Evolutionary conservation across 1,284 basidiomycete genomes (phyloP).

Genomic region (Ustilago shanxiensis): DNA sequence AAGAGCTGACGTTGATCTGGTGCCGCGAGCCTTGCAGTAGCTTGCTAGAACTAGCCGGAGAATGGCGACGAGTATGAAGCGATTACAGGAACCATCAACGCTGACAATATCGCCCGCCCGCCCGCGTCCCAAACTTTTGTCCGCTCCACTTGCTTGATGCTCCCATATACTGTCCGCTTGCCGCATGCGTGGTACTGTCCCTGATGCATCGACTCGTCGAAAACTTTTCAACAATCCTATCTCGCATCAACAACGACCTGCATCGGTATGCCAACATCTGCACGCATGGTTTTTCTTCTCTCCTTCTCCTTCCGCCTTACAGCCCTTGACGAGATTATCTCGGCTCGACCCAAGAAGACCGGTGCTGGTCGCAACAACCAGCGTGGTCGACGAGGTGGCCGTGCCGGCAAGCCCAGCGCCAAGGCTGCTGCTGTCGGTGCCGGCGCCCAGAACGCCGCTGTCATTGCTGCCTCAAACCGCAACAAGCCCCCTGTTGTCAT

Average conservation of each 20-base stretch:
- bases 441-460: constrained; percentile 57
- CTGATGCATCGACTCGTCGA: not conserved
- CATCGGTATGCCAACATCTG: not conserved
- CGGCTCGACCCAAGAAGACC: constrained; percentile 60
- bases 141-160: not conserved
- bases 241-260: not conserved
- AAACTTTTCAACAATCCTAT: not conserved
- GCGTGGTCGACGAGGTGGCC: constrained; percentile 43
- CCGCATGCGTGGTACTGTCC: not conserved
- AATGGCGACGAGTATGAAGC: not conserved
- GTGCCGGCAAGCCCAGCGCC: constrained; percentile 54
- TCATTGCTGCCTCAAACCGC: constrained; percentile 64
- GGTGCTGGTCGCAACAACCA: constrained; percentile 43
- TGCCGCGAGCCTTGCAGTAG: not conserved
- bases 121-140: constrained; percentile 2
- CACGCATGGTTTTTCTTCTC: not conserved
- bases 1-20: not conserved
- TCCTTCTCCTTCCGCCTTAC: constrained; percentile 16
- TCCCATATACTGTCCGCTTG: not conserved
- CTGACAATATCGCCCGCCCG: constrained; percentile 1
- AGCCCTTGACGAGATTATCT: constrained; percentile 69
- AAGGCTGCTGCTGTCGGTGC: constrained; percentile 65
- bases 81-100: not conserved
- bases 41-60: not conserved
- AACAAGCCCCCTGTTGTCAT: constrained; percentile 67